Percentiles rank a stretch among this genome's conserved stretches.
Conservation (phyloP, 768 basidiomycete genomes). For the Galerina marginata region DNA sequence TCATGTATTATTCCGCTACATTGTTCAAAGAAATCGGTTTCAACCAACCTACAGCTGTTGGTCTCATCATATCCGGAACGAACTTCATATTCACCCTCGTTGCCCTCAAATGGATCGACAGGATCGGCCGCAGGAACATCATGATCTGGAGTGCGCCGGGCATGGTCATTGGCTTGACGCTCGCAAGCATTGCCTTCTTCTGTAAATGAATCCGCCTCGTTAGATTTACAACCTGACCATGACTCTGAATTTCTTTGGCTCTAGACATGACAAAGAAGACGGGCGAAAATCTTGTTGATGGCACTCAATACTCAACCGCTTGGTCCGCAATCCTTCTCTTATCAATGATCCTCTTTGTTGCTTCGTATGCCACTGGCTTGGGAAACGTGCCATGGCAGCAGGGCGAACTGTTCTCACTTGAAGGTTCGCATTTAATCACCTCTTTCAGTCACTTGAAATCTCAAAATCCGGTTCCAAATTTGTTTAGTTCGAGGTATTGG, state of each 20-base stretch:
- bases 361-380: conserved; percentile 79
- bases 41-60: conserved; percentile 81
- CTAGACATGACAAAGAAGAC: conserved; percentile 67
- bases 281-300: conserved; percentile 62
- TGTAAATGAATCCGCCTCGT: conserved; percentile 44
- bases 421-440: conserved; percentile 46
- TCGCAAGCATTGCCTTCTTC: conserved; percentile 70
- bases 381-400: conserved; percentile 90
- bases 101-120: conserved; percentile 77
- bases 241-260: not conserved
- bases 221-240: not conserved
- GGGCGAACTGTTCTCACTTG: conserved; percentile 81
- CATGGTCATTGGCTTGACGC: conserved; percentile 68
- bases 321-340: conserved; percentile 76
- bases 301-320: conserved; percentile 57
- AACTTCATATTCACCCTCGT: conserved; percentile 82
- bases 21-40: conserved; percentile 84
- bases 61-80: conserved; percentile 77
- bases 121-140: conserved; percentile 69
- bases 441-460: not conserved
- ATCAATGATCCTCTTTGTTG: conserved; percentile 85
- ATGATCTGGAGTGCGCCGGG: conserved; percentile 76
- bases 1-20: conserved; percentile 78
- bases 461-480: not conserved
- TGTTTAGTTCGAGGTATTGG: conserved; percentile 75